Evolutionary conservation across 2,329 filamentous ascomycete species (phyloP).

Genomic region (Chrysoporthe puriensis): DNA sequence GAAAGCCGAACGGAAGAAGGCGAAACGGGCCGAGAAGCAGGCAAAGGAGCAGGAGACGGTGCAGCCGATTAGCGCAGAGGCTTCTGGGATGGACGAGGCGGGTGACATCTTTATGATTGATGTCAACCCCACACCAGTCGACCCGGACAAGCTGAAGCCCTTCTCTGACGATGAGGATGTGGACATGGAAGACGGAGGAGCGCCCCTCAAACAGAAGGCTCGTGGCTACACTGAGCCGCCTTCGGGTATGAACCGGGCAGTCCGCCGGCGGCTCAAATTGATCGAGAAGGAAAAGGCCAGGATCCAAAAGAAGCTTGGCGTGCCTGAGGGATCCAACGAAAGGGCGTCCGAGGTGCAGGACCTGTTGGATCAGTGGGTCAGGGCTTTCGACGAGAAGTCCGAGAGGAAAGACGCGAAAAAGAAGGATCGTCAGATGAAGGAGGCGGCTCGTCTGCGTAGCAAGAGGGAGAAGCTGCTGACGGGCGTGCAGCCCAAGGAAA

Average conservation of each 20-base stretch:
- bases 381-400: conserved; percentile 34
- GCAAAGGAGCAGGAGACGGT: conserved; percentile 26
- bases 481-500: conserved; percentile 22
- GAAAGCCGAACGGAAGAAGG: conserved; percentile 21
- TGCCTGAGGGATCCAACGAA: conserved; percentile 31
- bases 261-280: conserved; percentile 35
- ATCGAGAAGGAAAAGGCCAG: conserved; percentile 35
- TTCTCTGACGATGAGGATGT: conserved; percentile 25
- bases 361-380: conserved; percentile 32
- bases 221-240: conserved; percentile 19
- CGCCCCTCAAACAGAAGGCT: conserved; percentile 15
- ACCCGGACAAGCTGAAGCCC: conserved; percentile 24
- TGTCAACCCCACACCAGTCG: conserved; percentile 32
- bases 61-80: not conserved
- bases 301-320: conserved; percentile 34
- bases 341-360: conserved; percentile 34
- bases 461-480: conserved; percentile 31
- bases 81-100: conserved; percentile 10
- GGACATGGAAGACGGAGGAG: conserved; percentile 23
- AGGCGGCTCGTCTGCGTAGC: conserved; percentile 4
- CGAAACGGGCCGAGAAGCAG: conserved; percentile 25
- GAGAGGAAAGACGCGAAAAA: conserved; percentile 32
- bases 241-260: conserved; percentile 33
- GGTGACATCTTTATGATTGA: conserved; percentile 34
- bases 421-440: conserved; percentile 25